Evolutionary conservation across 83 land plant species (phyloP), one percentile per base, ranked within the genome.

Genomic region (Thuja plicata): DNA sequence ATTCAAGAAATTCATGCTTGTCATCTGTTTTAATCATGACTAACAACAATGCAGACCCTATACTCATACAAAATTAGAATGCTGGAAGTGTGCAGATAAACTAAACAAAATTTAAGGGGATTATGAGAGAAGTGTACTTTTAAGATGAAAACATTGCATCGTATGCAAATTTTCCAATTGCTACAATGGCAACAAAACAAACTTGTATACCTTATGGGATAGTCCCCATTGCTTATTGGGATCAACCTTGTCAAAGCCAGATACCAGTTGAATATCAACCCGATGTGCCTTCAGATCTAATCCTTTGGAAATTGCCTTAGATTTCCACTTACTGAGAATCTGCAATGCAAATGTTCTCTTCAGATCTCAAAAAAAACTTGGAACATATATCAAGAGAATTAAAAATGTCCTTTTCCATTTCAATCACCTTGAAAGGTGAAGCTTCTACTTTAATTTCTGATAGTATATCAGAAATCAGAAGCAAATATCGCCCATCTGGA

Each of bases 201-300:
- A 30, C 54, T 45, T 30, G 37, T 48, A 84, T 84, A 84, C 86
- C 86, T 84, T 84, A 13, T 46, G 57, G 50, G 86, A 13, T 48
- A 84, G 34, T 84, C 86, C 86, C 86, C 86, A 84, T 46, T 48
- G 57, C 32, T 84, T 50, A 84, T 84, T 84, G 37, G 86, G 35
- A 48, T 84, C 86, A 84, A 84, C 55, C 57, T 84, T 84, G 21
- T 48, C 86, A 84, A 84, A 50, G 8, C 54, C 55, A 84, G 86
- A 84, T n/a, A 84, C 86, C 54, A 32, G 7, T 50, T 46, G 86
- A 32, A n/a, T 48, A 84, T 84, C 86, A 48, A 84, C 86, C 50
- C 54, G 57, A 50, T 84, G 57, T 13, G 57, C 86, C 86, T 48
- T 84, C n/a, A 84, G 8, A 48, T 84, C 35, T 57, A 84, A 84